Base-by-base conservation (phyloP, 2,329 filamentous ascomycete species). In the Pseudogymnoascus sp. region DNA sequence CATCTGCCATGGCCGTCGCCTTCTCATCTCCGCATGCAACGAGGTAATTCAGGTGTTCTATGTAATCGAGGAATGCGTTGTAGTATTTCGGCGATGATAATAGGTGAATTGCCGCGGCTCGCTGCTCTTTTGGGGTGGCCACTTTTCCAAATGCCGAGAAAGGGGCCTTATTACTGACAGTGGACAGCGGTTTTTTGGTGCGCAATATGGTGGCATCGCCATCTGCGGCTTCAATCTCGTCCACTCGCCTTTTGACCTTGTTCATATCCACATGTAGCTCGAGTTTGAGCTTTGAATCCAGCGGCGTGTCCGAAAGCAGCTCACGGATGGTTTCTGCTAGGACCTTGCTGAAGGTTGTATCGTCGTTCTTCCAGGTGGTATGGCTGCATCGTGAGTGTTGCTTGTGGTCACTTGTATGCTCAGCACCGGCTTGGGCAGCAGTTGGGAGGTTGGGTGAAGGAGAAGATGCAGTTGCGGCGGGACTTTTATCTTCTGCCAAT, bases 201-300 rank as follows among this genome's bases (percentile, higher is more conserved):
- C 28, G 28, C 14, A 56, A 34, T 56, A 56, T 56, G 4, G n/a
- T 56, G 12, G 16, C 5, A 56, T 56, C 50, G 10, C 50, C 50
- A 8, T 56, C 50, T 21, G 50, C 50, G 10, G 50, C 50, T 36
- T 56, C 50, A 18, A 56, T 16, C 28, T 56, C 50, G 28, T 56
- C 50, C 28, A 56, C 11, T 56, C 50, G 50, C 28, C 50, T 34
- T 14, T 56, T 56, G 4, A 56, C 28, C 28, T 56, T 56, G 28
- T 56, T 56, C 50, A 56, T 56, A 34, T 56, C 50, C 28, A 56
- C 50, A 25, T 56, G 50, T 7, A 56, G 50, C n/a, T 56, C 50
- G n/a, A 56, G 28, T 36, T 14, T 56, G 28, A 56, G 28, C 50
- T 34, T 34, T 14, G 50, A 18, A 56, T 56, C 28, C n/a, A 56